Conservation (phyloP, 108 stramenopile genomes). For the Stephanodiscus minutulus region DNA sequence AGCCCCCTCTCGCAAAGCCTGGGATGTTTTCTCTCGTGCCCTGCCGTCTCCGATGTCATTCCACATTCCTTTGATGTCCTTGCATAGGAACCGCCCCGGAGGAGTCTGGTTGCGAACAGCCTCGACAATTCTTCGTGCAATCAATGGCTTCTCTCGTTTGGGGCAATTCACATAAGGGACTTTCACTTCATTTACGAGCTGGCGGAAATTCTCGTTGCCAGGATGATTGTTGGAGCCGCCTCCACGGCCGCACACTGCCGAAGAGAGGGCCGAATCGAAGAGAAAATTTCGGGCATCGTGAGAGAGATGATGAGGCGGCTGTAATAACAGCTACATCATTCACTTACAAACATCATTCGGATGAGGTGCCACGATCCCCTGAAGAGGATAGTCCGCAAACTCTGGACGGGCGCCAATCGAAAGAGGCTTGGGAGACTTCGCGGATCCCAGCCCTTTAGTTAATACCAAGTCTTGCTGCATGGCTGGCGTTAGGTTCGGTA, state of each 20-base stretch:
- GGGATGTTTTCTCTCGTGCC: constrained; percentile 76
- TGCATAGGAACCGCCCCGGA: constrained; percentile 83
- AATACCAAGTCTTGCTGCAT: constrained; percentile 22
- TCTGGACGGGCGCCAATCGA: constrained; percentile 22
- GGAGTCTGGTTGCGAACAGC: constrained; percentile 84
- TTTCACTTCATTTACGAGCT: constrained; percentile 60
- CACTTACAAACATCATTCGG: constrained; percentile 43
- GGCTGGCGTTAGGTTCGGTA: constrained; percentile 19
- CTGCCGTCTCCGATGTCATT: constrained; percentile 81
- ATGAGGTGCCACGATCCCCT: constrained; percentile 27
- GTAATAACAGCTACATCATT: neutral
- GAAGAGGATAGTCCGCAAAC: constrained; percentile 24
- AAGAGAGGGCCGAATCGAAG: neutral
- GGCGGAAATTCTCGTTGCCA: constrained; percentile 68
- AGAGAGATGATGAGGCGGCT: neutral
- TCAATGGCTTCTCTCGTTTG: constrained; percentile 81
- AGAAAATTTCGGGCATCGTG: neutral
- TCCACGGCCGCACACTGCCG: constrained; percentile 71
- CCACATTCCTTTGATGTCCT: constrained; percentile 72
- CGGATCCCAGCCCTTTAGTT: neutral
- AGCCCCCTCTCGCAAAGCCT: constrained; percentile 85
- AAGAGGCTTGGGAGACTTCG: constrained; percentile 14
- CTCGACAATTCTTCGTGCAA: constrained; percentile 77
- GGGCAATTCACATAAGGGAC: constrained; percentile 63
- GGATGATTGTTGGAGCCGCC: constrained; percentile 69